A percentile compares a stretch with the other conserved stretches of the same genome.
These are phyloP conservation scores for Diaporthe eres DNA, from an alignment of 2,329 filamentous ascomycete species.

Conservation along the genomic window DNA sequence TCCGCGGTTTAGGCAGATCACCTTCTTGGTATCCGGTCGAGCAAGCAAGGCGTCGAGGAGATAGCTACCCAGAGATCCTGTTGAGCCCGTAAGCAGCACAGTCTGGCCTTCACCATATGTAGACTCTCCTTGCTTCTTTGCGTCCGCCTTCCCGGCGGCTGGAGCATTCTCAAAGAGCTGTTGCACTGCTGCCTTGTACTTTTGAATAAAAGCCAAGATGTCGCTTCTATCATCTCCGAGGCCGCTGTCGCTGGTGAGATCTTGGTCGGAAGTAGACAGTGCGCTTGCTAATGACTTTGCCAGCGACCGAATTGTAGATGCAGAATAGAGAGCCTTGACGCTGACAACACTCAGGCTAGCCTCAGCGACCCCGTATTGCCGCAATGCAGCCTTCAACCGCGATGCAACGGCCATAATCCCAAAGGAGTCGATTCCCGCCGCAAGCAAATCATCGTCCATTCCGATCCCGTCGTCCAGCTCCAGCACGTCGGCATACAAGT, in stretches of 20 bases:
- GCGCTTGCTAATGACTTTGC: neutral
- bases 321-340: conserved; percentile 3
- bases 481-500: conserved; percentile 6
- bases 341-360: neutral
- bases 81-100: conserved; percentile 61
- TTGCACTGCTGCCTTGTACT: conserved; percentile 11
- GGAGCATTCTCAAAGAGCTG: neutral
- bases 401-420: neutral
- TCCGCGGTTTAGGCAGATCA: conserved; percentile 65
- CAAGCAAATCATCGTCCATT: neutral
- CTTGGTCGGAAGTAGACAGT: neutral
- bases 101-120: neutral
- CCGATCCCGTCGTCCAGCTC: neutral
- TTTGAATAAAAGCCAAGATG: conserved; percentile 39
- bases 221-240: neutral
- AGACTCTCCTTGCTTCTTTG: neutral
- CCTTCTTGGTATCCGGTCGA: conserved; percentile 53
- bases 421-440: conserved; percentile 14
- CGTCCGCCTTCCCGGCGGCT: neutral
- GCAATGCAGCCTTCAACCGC: conserved; percentile 8
- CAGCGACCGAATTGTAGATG: conserved; percentile 14
- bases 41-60: conserved; percentile 56
- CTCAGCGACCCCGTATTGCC: conserved; percentile 7
- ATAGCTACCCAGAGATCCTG: conserved; percentile 64
- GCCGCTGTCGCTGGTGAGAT: neutral